Evolutionary conservation across 129 eudicot species (phyloP).

Genomic region (Pseudognaphalium luteoalbum): DNA sequence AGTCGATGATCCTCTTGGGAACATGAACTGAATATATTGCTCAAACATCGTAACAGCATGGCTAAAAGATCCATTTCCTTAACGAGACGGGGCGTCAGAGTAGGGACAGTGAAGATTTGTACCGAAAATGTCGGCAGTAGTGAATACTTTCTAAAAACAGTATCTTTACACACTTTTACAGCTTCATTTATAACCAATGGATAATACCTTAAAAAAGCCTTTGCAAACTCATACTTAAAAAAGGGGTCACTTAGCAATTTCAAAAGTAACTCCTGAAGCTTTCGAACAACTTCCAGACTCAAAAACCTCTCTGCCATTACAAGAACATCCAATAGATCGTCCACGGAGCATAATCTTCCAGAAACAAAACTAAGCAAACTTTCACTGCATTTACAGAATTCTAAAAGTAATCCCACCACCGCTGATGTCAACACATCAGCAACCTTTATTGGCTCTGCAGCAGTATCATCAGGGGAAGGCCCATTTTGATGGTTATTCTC

Average conservation of each 20-base stretch:
- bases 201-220: slow-evolving; percentile 72
- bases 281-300: slow-evolving; percentile 48
- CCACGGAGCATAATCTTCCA: slow-evolving; percentile 52
- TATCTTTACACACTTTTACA: slow-evolving; percentile 48
- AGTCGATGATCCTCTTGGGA: slow-evolving; percentile 75
- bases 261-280: slow-evolving; percentile 85
- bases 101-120: slow-evolving; percentile 92
- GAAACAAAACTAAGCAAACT: slow-evolving; percentile 94
- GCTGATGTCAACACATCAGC: slow-evolving; percentile 68
- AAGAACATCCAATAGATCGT: slow-evolving; percentile 64
- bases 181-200: slow-evolving; percentile 67
- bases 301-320: slow-evolving; percentile 82
- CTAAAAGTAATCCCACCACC: slow-evolving; percentile 84
- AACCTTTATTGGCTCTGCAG: slow-evolving; percentile 36
- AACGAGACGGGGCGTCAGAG: slow-evolving; percentile 87
- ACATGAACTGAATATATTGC: slow-evolving; percentile 60
- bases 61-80: slow-evolving; percentile 85
- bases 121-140: slow-evolving; percentile 85
- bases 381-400: slow-evolving; percentile 79
- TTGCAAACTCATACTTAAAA: slow-evolving; percentile 92
- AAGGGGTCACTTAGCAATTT: slow-evolving; percentile 84
- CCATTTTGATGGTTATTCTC: slow-evolving; percentile 37
- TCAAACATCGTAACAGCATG: slow-evolving; percentile 72
- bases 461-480: slow-evolving; percentile 36
- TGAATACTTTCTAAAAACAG: slow-evolving; percentile 58